Evolutionary conservation across 768 basidiomycete species (phyloP).

Genomic region (Psilocybe azurescens): DNA sequence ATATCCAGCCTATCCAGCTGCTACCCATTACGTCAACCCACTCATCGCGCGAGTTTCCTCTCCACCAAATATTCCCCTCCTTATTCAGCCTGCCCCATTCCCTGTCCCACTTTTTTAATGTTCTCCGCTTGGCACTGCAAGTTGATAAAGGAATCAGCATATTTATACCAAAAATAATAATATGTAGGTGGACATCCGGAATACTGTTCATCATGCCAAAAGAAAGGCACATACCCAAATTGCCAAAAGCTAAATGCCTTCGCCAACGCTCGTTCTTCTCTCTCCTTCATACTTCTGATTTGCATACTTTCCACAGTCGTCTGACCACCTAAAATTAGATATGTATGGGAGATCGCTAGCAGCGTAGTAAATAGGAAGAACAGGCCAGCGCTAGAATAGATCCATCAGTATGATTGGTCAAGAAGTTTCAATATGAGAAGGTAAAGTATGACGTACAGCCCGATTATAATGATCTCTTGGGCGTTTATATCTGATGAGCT

Average conservation of each 20-base stretch:
- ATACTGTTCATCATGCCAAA: neutral
- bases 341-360: slow-evolving; percentile 63
- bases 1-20: slow-evolving; percentile 72
- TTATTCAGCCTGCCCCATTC: slow-evolving; percentile 81
- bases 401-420: too few relatives aligned
- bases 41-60: slow-evolving; percentile 60
- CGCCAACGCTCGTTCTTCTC: slow-evolving; percentile 58
- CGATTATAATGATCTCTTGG: slow-evolving; percentile 75
- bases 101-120: slow-evolving; percentile 63
- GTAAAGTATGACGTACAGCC: slow-evolving; percentile 52
- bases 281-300: slow-evolving; percentile 63
- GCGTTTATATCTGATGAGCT: slow-evolving; percentile 51
- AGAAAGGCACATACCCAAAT: slow-evolving; percentile 47
- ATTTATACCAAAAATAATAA: too few relatives aligned
- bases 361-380: slow-evolving; percentile 73
- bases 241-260: slow-evolving; percentile 60
- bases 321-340: slow-evolving; percentile 64
- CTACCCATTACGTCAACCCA: slow-evolving; percentile 89
- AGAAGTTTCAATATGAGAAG: neutral
- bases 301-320: slow-evolving; percentile 84
- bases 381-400: slow-evolving; percentile 57
- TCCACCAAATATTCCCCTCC: slow-evolving; percentile 91
- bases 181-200: too few relatives aligned
- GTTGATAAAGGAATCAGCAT: neutral
- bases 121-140: slow-evolving; percentile 54